These are phyloP conservation scores for Leishmania braziliensis DNA, from an alignment of 208 protist genomes.

Conservation along the genomic window DNA sequence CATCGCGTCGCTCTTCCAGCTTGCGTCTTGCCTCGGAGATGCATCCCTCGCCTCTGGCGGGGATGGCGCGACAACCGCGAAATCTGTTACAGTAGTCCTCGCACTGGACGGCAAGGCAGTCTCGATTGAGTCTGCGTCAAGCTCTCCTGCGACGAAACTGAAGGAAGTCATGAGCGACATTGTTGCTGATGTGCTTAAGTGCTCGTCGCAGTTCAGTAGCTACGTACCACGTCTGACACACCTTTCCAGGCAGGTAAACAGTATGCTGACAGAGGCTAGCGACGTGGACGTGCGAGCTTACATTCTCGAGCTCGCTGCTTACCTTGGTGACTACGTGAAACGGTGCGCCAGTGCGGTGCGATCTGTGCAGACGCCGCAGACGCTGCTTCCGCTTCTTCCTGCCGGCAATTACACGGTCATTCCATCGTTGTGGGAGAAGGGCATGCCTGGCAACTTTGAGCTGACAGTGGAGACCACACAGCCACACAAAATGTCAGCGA, in stretches of 20 bases:
- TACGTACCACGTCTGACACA: slow-evolving; percentile 45
- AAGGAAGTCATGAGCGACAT: slow-evolving; percentile 33
- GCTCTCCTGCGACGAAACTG: slow-evolving; percentile 6
- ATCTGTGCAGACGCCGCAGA: slow-evolving; percentile 23
- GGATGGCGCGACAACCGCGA: slow-evolving; percentile 13
- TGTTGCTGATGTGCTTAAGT: slow-evolving; percentile 39
- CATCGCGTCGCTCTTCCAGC: slow-evolving; percentile 28
- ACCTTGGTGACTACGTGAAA: slow-evolving; percentile 47
- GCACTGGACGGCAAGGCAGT: slow-evolving; percentile 18
- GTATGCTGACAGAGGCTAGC: slow-evolving; percentile 3
- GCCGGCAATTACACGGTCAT: slow-evolving; percentile 77
- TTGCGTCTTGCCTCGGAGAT: slow-evolving; percentile 18
- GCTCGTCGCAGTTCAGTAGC: slow-evolving; percentile 49
- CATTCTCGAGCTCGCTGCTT: slow-evolving; percentile 34
- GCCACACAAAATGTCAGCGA: slow-evolving; percentile 41
- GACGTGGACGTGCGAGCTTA: slow-evolving; percentile 23
- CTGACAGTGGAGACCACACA: slow-evolving; percentile 73
- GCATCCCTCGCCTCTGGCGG: slow-evolving; percentile 6
- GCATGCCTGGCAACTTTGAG: slow-evolving; percentile 54
- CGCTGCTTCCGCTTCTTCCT: slow-evolving; percentile 57
- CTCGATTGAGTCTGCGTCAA: slow-evolving; percentile 12
- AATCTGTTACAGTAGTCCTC: slow-evolving; percentile 20
- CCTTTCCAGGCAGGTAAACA: slow-evolving; percentile 37
- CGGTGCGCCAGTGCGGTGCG: slow-evolving; percentile 30
- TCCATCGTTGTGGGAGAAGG: slow-evolving; percentile 66